These are phyloP conservation scores for Biancaea sappan DNA, from an alignment of 306 rosid species.

Conservation along the genomic window DNA sequence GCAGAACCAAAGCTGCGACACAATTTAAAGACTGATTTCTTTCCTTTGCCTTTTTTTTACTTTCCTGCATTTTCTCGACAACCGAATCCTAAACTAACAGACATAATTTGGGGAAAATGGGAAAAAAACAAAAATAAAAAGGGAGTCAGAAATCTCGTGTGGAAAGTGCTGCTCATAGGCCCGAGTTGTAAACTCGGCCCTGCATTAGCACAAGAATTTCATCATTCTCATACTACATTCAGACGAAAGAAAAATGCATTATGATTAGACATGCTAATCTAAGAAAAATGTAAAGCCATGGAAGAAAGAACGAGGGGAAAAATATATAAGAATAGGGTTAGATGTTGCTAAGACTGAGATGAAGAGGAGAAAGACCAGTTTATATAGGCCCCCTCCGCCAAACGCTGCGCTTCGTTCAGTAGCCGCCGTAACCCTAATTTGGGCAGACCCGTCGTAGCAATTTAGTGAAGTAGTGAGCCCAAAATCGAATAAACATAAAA, in stretches of 20 bases:
- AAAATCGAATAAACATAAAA: background rate
- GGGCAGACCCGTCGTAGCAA: background rate
- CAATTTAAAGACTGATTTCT: background rate
- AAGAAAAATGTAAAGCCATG: background rate
- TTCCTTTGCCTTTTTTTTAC: background rate
- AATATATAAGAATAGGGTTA: background rate
- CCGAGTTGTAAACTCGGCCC: background rate
- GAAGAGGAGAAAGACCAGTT: background rate
- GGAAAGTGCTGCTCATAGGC: constrained; percentile 8
- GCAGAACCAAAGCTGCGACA: background rate
- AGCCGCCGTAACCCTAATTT: background rate
- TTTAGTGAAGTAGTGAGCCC: background rate
- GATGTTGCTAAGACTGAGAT: background rate
- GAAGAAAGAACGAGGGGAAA: background rate
- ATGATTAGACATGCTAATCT: background rate
- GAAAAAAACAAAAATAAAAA: background rate
- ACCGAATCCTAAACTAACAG: background rate
- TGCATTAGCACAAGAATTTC: background rate
- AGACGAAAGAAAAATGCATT: background rate
- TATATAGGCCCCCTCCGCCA: background rate
- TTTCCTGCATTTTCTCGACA: background rate
- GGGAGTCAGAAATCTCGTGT: constrained; percentile 16
- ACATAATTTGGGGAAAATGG: background rate
- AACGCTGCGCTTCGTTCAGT: background rate
- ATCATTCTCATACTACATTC: background rate